Conservation (phyloP, 129 eudicot genomes). For the Oenanthe sinensis region DNA sequence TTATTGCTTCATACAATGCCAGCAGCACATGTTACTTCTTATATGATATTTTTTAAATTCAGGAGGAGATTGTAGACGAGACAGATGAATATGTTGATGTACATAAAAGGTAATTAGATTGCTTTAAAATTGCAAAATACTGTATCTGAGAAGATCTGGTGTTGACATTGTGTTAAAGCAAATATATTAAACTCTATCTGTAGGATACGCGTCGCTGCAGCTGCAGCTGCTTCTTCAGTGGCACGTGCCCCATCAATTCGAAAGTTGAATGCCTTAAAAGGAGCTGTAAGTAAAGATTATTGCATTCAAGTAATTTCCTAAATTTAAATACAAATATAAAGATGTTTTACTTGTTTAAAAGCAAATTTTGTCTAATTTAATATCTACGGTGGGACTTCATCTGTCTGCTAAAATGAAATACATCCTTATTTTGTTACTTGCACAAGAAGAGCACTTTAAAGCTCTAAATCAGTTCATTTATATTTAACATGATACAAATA, state of each 20-base stretch:
- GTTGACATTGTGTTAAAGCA: neutral
- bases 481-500: neutral
- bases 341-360: neutral
- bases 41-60: slow-evolving; percentile 18
- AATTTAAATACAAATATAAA: neutral
- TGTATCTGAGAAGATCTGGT: neutral
- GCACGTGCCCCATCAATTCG: slow-evolving; percentile 95
- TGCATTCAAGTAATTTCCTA: neutral
- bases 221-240: slow-evolving; percentile 87
- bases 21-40: neutral
- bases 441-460: neutral
- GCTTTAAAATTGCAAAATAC: neutral
- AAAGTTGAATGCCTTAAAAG: slow-evolving; percentile 49
- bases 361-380: neutral
- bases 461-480: neutral
- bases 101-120: slow-evolving; percentile 58
- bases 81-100: slow-evolving; percentile 98
- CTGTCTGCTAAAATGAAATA: neutral
- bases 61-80: slow-evolving; percentile 99
- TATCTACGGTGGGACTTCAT: neutral
- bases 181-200: neutral
- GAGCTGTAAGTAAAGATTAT: slow-evolving; percentile 44
- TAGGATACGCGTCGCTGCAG: slow-evolving; percentile 97
- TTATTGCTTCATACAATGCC: neutral
- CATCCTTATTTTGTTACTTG: neutral